phyloP scores from a whole-genome alignment of 176 grass and related monocot genomes.

The Saccharum officinarum region DNA sequence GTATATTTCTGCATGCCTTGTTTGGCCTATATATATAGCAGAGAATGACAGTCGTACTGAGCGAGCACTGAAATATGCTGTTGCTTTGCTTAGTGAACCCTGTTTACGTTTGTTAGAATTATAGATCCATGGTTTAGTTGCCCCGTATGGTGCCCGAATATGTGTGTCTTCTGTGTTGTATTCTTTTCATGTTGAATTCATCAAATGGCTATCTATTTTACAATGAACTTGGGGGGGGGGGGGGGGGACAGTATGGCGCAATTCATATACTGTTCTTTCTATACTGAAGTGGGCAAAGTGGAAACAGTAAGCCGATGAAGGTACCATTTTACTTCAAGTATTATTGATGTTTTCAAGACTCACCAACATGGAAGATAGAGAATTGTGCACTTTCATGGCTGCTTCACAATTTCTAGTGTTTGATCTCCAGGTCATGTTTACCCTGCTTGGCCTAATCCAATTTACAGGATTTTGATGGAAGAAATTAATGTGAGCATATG shows the following conservation, averaged over 20 bases:
- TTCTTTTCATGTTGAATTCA: background rate
- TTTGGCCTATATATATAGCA: constrained; percentile 16
- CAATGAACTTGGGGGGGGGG: background rate
- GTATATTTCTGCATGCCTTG: constrained; percentile 23
- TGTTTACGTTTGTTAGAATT: background rate
- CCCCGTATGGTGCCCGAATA: background rate
- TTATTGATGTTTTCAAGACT: background rate
- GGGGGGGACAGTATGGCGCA: background rate
- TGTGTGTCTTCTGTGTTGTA: background rate
- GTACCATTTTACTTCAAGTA: background rate
- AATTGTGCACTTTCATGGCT: background rate
- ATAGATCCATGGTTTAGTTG: background rate
- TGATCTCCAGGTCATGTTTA: constrained; percentile 15
- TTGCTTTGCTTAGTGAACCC: background rate
- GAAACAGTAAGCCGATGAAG: background rate
- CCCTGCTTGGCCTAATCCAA: background rate
- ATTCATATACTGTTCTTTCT: background rate
- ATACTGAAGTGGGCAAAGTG: background rate
- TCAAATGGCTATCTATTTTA: background rate
- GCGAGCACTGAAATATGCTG: background rate
- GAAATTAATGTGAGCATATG: background rate
- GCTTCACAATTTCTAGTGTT: constrained; percentile 5
- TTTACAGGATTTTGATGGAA: background rate
- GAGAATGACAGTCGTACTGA: background rate
- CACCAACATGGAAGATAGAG: background rate